These are phyloP conservation scores for Plasmodium fragile DNA, from an alignment of 169 alveolate species.

Conservation along the genomic window DNA sequence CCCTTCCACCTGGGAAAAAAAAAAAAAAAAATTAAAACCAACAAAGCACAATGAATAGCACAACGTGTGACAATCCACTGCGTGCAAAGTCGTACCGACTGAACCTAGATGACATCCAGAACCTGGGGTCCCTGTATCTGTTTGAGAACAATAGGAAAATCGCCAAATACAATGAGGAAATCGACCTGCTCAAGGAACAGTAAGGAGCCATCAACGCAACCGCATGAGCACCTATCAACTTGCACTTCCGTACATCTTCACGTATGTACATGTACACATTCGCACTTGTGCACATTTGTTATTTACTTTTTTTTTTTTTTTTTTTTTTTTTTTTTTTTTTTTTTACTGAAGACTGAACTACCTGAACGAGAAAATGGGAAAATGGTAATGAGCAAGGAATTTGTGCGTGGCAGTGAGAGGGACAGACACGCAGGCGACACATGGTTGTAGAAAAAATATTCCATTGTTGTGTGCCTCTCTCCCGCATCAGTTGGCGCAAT, in stretches of 20 bases:
- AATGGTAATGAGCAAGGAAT: slow-evolving; percentile 27
- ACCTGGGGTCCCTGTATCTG: slow-evolving; percentile 37
- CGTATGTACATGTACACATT: neutral
- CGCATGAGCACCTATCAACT: neutral
- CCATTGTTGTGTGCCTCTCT: neutral
- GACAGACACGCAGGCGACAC: neutral
- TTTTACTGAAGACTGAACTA: slow-evolving; percentile 1
- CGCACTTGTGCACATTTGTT: neutral
- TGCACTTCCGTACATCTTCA: too few species aligned
- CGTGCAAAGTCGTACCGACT: slow-evolving; percentile 36
- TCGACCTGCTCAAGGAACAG: slow-evolving; percentile 50
- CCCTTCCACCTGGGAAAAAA: neutral
- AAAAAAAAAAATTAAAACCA: neutral
- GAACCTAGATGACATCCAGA: slow-evolving; percentile 56
- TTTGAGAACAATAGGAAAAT: slow-evolving; percentile 24
- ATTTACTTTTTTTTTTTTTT: neutral
- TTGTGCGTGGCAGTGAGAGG: neutral
- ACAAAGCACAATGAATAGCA: slow-evolving; percentile 30
- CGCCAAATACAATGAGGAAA: slow-evolving; percentile 49
- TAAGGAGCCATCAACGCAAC: neutral
- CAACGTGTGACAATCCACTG: slow-evolving; percentile 4
- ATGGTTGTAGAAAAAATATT: neutral
- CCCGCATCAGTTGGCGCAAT: neutral
- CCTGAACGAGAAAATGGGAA: slow-evolving; percentile 71
- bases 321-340: neutral